A percentile compares a stretch with the other conserved stretches of the same genome.
phyloP scores from a whole-genome alignment of 1,284 basidiomycete genomes.

The Inonotus obliquus region DNA sequence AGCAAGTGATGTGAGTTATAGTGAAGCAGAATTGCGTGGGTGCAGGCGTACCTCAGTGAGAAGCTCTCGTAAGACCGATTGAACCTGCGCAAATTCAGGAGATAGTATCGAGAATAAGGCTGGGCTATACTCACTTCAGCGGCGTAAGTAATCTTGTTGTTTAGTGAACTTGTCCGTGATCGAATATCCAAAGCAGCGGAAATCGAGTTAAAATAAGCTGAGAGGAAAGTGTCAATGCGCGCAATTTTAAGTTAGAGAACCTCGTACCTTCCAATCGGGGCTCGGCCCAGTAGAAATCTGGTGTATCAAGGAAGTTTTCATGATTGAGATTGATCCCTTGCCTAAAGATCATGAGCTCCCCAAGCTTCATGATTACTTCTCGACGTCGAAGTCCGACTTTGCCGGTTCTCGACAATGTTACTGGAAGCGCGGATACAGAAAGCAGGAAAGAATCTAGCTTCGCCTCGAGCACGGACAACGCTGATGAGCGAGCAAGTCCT shows the following conservation, averaged over 20 bases:
- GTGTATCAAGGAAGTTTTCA: conserved; percentile 85
- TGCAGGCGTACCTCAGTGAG: conserved; percentile 60
- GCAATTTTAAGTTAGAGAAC: not conserved
- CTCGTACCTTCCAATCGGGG: conserved; percentile 75
- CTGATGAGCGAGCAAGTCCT: conserved; percentile 81
- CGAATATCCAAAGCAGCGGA: conserved; percentile 80
- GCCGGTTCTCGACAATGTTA: conserved; percentile 70
- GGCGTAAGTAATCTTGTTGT: conserved; percentile 91
- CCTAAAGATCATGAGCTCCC: conserved; percentile 82
- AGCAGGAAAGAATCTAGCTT: conserved; percentile 78
- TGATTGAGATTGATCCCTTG: conserved; percentile 85
- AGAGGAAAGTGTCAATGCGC: not conserved
- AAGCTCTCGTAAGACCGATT: conserved; percentile 70
- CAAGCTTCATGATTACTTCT: conserved; percentile 83
- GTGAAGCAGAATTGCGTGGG: not conserved
- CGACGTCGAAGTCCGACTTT: conserved; percentile 75
- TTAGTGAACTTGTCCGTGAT: conserved; percentile 72
- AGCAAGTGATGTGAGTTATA: not conserved
- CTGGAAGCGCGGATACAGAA: conserved; percentile 74
- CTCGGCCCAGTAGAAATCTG: conserved; percentile 90
- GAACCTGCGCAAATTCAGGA: conserved; percentile 38
- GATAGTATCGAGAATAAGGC: conserved; percentile 7
- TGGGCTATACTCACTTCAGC: conserved; percentile 58
- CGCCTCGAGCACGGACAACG: conserved; percentile 78
- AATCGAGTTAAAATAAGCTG: conserved; percentile 83